These are phyloP conservation scores for Leptographium procerum DNA, from an alignment of 2,329 filamentous ascomycete genomes.

Conservation along the genomic window DNA sequence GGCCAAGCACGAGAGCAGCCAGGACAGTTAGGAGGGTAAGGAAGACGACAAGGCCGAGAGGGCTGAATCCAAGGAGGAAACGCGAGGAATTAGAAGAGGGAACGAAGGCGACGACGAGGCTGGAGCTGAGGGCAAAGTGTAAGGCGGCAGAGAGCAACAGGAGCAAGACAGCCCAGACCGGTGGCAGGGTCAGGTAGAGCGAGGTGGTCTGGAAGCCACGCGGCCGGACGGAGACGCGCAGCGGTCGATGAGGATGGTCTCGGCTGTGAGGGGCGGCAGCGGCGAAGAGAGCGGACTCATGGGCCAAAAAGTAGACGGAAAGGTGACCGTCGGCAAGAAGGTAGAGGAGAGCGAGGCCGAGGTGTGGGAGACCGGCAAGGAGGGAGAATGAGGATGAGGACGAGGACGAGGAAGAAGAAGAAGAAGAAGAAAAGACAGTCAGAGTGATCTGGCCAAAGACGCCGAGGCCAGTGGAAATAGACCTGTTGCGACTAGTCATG, in stretches of 20 bases:
- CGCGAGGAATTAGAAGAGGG: slow-evolving; percentile 30
- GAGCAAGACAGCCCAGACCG: slow-evolving; percentile 32
- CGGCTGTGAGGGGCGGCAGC: slow-evolving; percentile 12
- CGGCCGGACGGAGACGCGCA: slow-evolving; percentile 34
- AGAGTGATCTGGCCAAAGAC: slow-evolving; percentile 25
- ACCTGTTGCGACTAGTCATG: slow-evolving; percentile 11
- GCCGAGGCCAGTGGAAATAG: slow-evolving; percentile 17
- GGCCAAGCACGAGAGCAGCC: slow-evolving; percentile 21
- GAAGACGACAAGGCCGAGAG: slow-evolving; percentile 29
- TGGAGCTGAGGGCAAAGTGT: slow-evolving; percentile 34
- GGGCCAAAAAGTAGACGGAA: slow-evolving; percentile 35
- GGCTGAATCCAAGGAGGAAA: slow-evolving; percentile 30
- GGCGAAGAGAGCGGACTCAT: slow-evolving; percentile 34
- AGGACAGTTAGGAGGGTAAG: slow-evolving; percentile 28
- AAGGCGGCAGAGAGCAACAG: slow-evolving; percentile 30
- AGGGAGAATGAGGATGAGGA: slow-evolving; percentile 22
- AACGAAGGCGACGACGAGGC: slow-evolving; percentile 22
- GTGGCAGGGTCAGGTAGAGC: slow-evolving; percentile 38
- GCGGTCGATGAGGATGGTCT: slow-evolving; percentile 17
- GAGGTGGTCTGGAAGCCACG: slow-evolving; percentile 33
- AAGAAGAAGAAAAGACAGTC: slow-evolving; percentile 19
- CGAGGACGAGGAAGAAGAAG: slow-evolving; percentile 11
- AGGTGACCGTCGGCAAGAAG: slow-evolving; percentile 34
- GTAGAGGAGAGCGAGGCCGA: slow-evolving; percentile 36
- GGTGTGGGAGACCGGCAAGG: slow-evolving; percentile 34